Evolutionary conservation across 176 grass and related monocot genomes (phyloP), one percentile per base, ranked within the genome.

Genomic region (Oryza coarctata): DNA sequence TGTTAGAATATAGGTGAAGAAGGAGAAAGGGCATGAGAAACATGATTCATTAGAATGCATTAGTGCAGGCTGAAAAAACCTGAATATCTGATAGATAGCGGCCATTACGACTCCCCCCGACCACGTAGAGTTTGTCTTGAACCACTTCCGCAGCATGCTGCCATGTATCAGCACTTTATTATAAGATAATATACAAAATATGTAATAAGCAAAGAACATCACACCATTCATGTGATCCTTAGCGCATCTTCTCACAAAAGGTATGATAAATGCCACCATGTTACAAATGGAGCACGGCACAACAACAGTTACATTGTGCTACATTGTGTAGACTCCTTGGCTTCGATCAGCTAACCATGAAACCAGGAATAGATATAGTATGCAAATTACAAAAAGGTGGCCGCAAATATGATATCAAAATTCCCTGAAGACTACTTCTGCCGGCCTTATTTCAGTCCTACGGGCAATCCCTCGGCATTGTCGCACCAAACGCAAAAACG

Each of bases 51-150:
- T 75, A 36, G 35, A 7, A 35, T 20, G 72, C 6, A 20, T 12
- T 15, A 5, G 63, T 10, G 31, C 11, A 30, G 18, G 2, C 35
- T 5, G 44, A 11, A 30, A 30, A 23, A 73, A 99, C 96, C 93
- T 95, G 96, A 86, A 99, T 65, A 58, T 92, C 96, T 58, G 89
- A 93, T 12, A 95, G 85, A 83, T 87, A 99, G 11, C 96, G 86
- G 8, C 96, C 96, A 85, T 99, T 99, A 31, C 91, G 86, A 81
- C 91, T 99, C 62, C 96, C 96, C 47, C 96, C 96, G 26, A 99
- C 81, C 61, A 99, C 91, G 28, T 88, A 93, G 7, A 99, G 87
- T 57, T 90, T 95, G 26, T 91, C 89, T 38, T 91, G 68, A 52
- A 95, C 76, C 66, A 99, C 87, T 75, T 93, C 82, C 31, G 91